Evolutionary conservation across 2,329 filamentous ascomycete species (phyloP), one percentile per base, ranked within the genome.

Genomic region (Aspergillus niger): DNA sequence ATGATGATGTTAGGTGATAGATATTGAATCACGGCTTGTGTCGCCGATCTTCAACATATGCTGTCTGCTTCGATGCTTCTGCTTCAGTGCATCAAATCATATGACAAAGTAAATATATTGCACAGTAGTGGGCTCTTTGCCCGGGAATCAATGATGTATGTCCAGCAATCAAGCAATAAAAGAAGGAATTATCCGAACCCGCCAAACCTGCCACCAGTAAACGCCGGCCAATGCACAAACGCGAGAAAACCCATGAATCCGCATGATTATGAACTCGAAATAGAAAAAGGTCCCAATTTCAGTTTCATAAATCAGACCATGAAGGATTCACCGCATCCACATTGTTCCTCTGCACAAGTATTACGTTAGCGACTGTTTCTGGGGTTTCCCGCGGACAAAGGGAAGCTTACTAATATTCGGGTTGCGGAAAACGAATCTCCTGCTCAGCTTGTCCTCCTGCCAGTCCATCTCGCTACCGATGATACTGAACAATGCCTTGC

Each of bases 401-500:
- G 52, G 52, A 13, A 26, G 88, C 93, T 86, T 81, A 97, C 93
- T 99, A 74, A 98, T 98, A 73, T 99, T 99, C 2, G 95, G 95
- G 76, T 99, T 99, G 74, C 87, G 89, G 80, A 99, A 99, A 54
- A 97, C 88, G 77, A 99, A 99, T 66, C 91, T 85, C 77, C 93
- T 86, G 75, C 90, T 96, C 65, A 99, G 80, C 81, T 96, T 97
- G 70, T 98, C 95, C 79, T 98, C 93, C 10, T 94, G 84, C 93
- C 94, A 99, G 74, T 99, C 95, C 95, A 99, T 99, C 80, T 98
- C 94, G 73, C 91, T 97, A 5, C 95, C 95, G 70, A 99, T 97
- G 57, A 99, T 98, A 77, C 94, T 98, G 75, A 99, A 93, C 53
- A 99, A 81, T 44, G 95, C 95, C 81, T 97, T 98, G 83, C 91